Evolutionary conservation across 306 rosid species (phyloP).

Genomic region (Nissolia schottii): DNA sequence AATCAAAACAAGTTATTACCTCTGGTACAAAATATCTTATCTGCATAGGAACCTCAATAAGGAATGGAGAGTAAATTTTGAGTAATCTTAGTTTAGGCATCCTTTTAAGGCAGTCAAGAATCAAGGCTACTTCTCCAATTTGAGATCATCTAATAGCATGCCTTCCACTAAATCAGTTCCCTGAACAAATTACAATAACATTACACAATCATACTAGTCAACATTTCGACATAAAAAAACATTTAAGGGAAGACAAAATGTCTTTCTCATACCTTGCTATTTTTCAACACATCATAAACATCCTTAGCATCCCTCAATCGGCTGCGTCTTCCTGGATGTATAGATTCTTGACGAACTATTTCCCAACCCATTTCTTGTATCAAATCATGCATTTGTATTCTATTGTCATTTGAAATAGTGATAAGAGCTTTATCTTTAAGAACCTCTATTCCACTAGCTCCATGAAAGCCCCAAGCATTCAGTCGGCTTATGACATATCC

Average conservation of each 20-base stretch:
- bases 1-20: no score
- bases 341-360: slow-evolving; percentile 9
- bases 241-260: neutral
- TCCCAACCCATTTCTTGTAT: neutral
- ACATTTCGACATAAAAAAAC: neutral
- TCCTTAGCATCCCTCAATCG: neutral
- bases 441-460: neutral
- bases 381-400: neutral
- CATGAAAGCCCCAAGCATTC: neutral
- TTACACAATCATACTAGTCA: neutral
- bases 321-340: neutral
- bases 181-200: neutral
- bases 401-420: neutral
- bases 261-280: neutral
- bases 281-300: neutral
- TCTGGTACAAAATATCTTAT: no score
- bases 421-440: neutral
- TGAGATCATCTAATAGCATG: neutral
- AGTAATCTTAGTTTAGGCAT: neutral
- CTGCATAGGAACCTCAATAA: no score
- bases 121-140: neutral
- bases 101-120: neutral
- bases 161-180: neutral
- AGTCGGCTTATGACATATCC: neutral
- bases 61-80: neutral